These are phyloP conservation scores for Curvularia lunata DNA, from an alignment of 2,329 filamentous ascomycete genomes.

Conservation along the genomic window DNA sequence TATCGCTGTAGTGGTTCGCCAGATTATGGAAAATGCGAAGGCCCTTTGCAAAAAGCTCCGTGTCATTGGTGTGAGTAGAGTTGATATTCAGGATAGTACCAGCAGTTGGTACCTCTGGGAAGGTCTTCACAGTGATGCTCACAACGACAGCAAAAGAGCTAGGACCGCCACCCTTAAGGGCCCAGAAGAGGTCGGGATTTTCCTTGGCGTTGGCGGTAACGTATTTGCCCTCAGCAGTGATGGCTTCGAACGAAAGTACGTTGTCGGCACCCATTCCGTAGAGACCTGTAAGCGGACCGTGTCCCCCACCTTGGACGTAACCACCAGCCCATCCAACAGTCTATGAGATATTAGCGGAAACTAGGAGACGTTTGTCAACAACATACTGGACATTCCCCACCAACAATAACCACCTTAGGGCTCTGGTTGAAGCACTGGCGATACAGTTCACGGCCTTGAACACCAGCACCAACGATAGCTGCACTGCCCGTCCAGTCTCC, in stretches of 20 bases:
- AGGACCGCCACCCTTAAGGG: slow-evolving; percentile 44
- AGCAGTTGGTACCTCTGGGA: slow-evolving; percentile 42
- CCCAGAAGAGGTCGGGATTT: slow-evolving; percentile 50
- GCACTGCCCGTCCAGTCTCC: slow-evolving; percentile 44
- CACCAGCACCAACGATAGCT: slow-evolving; percentile 42
- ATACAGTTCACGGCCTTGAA: slow-evolving; percentile 45
- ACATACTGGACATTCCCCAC: slow-evolving; percentile 47
- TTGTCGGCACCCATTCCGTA: slow-evolving; percentile 51
- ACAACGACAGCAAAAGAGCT: slow-evolving; percentile 42
- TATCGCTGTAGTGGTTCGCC: slow-evolving; percentile 40
- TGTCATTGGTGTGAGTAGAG: slow-evolving; percentile 44
- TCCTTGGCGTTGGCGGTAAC: slow-evolving; percentile 38
- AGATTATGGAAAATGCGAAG: slow-evolving; percentile 45
- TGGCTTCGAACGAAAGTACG: slow-evolving; percentile 47
- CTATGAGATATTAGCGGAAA: slow-evolving; percentile 19
- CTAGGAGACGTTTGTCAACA: background rate
- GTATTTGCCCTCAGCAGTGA: slow-evolving; percentile 49
- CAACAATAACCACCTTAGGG: slow-evolving; percentile 44
- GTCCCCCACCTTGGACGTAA: slow-evolving; percentile 53
- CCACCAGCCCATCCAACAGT: slow-evolving; percentile 52
- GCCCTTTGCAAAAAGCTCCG: slow-evolving; percentile 35
- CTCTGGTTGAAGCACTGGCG: slow-evolving; percentile 38
- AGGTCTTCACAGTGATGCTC: slow-evolving; percentile 43
- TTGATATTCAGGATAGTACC: slow-evolving; percentile 47
- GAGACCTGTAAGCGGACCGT: slow-evolving; percentile 49